Percentiles rank a stretch among this genome's conserved stretches.
Evolutionary conservation across 257 asterid species (phyloP).

Genomic region (Forsythia viridissima): DNA sequence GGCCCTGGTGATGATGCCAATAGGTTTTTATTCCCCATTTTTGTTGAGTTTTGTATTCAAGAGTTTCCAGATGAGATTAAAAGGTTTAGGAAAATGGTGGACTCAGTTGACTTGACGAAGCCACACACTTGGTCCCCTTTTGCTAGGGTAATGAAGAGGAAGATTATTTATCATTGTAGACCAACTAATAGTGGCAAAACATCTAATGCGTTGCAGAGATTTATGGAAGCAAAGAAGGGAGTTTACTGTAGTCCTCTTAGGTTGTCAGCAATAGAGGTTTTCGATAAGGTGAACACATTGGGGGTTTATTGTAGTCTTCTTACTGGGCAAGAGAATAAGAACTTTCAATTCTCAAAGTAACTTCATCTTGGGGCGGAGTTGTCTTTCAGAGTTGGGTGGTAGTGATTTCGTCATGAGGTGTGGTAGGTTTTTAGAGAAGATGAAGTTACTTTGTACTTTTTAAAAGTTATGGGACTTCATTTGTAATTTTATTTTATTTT

Average conservation of each 20-base stretch:
- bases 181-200: conserved; percentile 99
- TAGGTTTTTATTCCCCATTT: conserved; percentile 76
- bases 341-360: conserved; percentile 68
- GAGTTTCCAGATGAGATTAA: conserved; percentile 70
- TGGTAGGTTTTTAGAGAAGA: no score
- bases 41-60: conserved; percentile 82
- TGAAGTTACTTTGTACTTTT: no score
- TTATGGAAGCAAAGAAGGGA: conserved; percentile 91
- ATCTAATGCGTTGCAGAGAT: conserved; percentile 87
- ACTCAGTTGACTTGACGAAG: conserved; percentile 84
- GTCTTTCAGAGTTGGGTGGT: no score
- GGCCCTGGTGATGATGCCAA: conserved; percentile 74
- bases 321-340: conserved; percentile 87
- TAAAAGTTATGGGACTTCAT: no score
- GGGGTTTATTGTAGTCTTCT: conserved; percentile 92
- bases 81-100: conserved; percentile 74
- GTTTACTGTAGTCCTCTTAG: conserved; percentile 95
- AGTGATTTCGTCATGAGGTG: no score
- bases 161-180: conserved; percentile 84
- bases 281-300: conserved; percentile 79
- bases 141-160: conserved; percentile 96
- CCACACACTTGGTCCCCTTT: conserved; percentile 98
- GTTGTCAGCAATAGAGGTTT: conserved; percentile 96
- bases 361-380: no score
- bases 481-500: no score